A percentile compares a stretch with the other conserved stretches of the same genome.
Evolutionary conservation across 2,329 filamentous ascomycete species (phyloP).

Genomic region (Aspergillus glaucus): DNA sequence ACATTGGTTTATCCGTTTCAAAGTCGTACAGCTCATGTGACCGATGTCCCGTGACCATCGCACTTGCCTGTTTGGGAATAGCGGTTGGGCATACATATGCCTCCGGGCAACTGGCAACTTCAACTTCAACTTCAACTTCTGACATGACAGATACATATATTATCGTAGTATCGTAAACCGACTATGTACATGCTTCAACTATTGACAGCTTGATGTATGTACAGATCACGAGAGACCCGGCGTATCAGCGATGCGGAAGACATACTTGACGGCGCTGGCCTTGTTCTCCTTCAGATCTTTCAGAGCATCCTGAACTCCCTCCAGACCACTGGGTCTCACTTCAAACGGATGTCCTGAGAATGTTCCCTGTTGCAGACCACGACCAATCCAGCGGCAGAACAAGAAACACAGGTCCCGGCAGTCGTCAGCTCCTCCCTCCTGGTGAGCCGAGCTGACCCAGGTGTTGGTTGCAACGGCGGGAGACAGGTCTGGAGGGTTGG

Average conservation of each 20-base stretch:
- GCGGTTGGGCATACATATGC: too few relatives aligned
- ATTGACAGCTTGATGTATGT: background rate
- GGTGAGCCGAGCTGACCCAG: conserved; percentile 4
- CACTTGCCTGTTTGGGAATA: too few relatives aligned
- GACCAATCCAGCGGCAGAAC: conserved; percentile 40
- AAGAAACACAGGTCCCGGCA: conserved; percentile 40
- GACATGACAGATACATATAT: too few relatives aligned
- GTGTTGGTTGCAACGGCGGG: conserved; percentile 6
- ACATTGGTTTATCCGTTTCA: too few relatives aligned
- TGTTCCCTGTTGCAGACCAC: conserved; percentile 42
- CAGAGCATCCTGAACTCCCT: conserved; percentile 49
- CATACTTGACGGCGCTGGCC: conserved; percentile 60
- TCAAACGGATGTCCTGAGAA: conserved; percentile 46
- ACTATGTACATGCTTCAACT: too few relatives aligned
- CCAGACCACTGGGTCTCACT: conserved; percentile 47
- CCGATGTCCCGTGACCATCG: too few relatives aligned
- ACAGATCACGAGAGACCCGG: conserved; percentile 3
- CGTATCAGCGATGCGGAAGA: conserved; percentile 51
- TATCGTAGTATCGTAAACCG: too few relatives aligned
- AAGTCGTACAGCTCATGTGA: too few relatives aligned
- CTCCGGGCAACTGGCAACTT: too few relatives aligned
- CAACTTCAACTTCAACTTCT: too few relatives aligned
- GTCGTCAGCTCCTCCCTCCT: conserved; percentile 9
- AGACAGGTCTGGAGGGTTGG: background rate
- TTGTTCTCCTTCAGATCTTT: conserved; percentile 52